A percentile compares a stretch with the other conserved stretches of the same genome.
Evolutionary conservation across 2,329 filamentous ascomycete genomes (phyloP).

Genomic region (Pseudocercospora macadamiae): DNA sequence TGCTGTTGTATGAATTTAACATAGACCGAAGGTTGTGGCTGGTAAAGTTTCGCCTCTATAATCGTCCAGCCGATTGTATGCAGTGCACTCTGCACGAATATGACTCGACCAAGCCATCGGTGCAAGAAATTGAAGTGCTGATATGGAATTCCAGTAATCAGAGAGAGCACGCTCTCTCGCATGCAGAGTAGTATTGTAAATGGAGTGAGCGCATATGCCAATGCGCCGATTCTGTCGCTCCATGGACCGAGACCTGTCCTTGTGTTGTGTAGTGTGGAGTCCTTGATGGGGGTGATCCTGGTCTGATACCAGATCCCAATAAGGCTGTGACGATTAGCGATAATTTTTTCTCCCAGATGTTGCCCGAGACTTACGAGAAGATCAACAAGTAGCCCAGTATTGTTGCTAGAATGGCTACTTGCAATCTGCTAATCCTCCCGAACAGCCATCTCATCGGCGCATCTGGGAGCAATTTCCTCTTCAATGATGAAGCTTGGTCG

Average conservation of each 20-base stretch:
- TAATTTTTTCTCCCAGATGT: too few species aligned
- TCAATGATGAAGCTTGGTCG: slow-evolving; percentile 9
- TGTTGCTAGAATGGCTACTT: slow-evolving; percentile 63
- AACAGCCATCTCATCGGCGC: slow-evolving; percentile 59
- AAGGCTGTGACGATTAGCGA: slow-evolving; percentile 41
- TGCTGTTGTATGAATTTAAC: slow-evolving; percentile 61
- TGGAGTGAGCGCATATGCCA: slow-evolving; percentile 75
- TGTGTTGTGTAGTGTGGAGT: slow-evolving; percentile 61
- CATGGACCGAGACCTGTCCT: slow-evolving; percentile 68
- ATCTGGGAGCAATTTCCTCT: slow-evolving; percentile 60
- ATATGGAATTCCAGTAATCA: slow-evolving; percentile 71
- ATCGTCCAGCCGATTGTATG: slow-evolving; percentile 74
- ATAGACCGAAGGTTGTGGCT: slow-evolving; percentile 67
- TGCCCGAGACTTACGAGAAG: slow-evolving; percentile 50
- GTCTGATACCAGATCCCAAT: slow-evolving; percentile 68
- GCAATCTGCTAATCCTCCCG: slow-evolving; percentile 68
- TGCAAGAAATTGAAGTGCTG: slow-evolving; percentile 79
- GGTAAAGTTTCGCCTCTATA: slow-evolving; percentile 67
- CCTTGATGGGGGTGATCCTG: slow-evolving; percentile 71
- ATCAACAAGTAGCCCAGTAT: slow-evolving; percentile 66
- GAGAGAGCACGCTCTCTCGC: slow-evolving; percentile 69
- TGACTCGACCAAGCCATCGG: slow-evolving; percentile 74
- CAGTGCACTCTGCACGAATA: slow-evolving; percentile 67
- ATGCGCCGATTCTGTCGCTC: slow-evolving; percentile 68
- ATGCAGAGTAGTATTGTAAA: slow-evolving; percentile 68